A percentile compares a stretch with the other conserved stretches of the same genome.
These are phyloP conservation scores for Dryadomyces sulphureus DNA, from an alignment of 2,329 filamentous ascomycete genomes.

Conservation along the genomic window DNA sequence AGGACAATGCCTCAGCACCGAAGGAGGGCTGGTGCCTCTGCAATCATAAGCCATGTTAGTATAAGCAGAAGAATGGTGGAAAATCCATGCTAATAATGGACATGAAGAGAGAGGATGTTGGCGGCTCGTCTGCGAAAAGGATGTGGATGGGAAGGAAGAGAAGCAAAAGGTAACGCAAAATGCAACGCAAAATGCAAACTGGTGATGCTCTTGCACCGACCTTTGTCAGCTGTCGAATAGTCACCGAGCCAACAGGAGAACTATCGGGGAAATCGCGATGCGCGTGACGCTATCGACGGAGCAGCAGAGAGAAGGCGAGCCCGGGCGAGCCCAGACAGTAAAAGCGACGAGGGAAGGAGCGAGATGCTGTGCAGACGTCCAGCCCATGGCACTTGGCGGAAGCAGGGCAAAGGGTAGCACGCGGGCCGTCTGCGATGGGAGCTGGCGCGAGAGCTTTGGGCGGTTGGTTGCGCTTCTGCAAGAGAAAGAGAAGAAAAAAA, in stretches of 20 bases:
- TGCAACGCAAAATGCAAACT: too few species aligned
- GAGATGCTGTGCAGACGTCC: background rate
- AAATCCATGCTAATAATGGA: conserved; percentile 5
- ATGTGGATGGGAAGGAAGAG: background rate
- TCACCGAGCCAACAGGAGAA: background rate
- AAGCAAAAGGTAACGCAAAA: too few species aligned
- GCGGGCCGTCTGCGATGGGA: background rate
- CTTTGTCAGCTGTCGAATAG: background rate
- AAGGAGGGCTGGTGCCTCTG: background rate
- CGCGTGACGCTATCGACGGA: background rate
- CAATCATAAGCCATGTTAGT: conserved; percentile 11
- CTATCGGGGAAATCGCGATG: background rate
- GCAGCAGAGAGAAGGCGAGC: background rate
- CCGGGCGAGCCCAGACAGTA: background rate
- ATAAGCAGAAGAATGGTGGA: conserved; percentile 5
- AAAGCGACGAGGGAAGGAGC: background rate
- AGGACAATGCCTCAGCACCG: conserved; percentile 2
- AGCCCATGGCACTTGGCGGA: background rate
- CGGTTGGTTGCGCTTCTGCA: background rate
- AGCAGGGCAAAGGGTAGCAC: background rate
- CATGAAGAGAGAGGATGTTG: background rate
- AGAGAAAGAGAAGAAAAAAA: too few species aligned
- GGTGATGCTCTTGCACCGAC: background rate
- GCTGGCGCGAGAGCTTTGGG: background rate
- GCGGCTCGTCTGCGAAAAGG: background rate